Percentiles rank a stretch among this genome's conserved stretches.
Evolutionary conservation across 2,329 filamentous ascomycete genomes (phyloP).

Genomic region (Verticillium nonalfalfae): DNA sequence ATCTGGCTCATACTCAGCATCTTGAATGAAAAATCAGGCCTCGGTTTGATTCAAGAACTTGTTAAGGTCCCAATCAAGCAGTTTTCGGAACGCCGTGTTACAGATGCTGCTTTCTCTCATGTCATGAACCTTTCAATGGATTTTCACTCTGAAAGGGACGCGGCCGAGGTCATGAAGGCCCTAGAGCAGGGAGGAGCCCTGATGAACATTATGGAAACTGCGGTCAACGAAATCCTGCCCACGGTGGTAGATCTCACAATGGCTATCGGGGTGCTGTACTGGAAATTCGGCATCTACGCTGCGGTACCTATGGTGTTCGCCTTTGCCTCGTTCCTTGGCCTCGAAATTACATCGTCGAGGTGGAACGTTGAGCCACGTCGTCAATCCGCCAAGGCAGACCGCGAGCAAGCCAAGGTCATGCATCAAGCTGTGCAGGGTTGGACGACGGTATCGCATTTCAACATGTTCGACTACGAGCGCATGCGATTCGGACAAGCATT

Average conservation of each 20-base stretch:
- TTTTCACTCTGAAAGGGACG: conserved; percentile 61
- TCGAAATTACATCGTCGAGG: conserved; percentile 25
- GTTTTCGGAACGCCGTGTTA: conserved; percentile 45
- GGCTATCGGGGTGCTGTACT: conserved; percentile 54
- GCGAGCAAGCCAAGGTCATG: conserved; percentile 45
- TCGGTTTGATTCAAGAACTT: conserved; percentile 14
- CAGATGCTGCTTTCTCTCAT: conserved; percentile 57
- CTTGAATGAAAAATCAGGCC: neutral
- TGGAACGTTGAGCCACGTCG: conserved; percentile 31
- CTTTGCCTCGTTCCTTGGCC: conserved; percentile 8
- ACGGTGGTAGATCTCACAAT: conserved; percentile 56
- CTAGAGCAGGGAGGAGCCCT: conserved; percentile 57
- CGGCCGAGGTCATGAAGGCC: conserved; percentile 57
- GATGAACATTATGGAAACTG: conserved; percentile 50
- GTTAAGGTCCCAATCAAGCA: conserved; percentile 27
- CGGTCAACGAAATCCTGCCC: conserved; percentile 54
- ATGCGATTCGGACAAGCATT: conserved; percentile 19
- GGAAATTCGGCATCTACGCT: conserved; percentile 57
- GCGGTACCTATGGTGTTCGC: conserved; percentile 26
- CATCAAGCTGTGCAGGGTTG: conserved; percentile 54
- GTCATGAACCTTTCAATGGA: conserved; percentile 65
- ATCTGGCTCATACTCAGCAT: conserved; percentile 4
- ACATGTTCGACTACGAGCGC: conserved; percentile 23
- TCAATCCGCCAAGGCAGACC: conserved; percentile 27
- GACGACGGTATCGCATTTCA: conserved; percentile 46